Evolutionary conservation across 1,139 yeast species (phyloP).

Genomic region (Yamadazyma triangularis): DNA sequence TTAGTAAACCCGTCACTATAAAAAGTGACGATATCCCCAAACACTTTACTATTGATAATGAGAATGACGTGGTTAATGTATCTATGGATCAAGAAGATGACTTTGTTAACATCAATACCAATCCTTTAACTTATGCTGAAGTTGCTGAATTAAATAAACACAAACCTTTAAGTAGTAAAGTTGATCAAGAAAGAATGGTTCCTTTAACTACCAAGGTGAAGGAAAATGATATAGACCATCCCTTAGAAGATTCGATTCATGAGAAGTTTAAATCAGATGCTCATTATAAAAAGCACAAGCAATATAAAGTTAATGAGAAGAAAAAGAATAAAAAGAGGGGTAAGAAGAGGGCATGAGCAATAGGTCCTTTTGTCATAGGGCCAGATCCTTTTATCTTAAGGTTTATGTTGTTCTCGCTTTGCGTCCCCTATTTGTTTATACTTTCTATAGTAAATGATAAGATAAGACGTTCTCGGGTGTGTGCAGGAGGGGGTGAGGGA

Average conservation of each 20-base stretch:
- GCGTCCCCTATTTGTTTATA: no score
- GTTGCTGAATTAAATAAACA: slow-evolving; percentile 31
- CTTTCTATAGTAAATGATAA: no score
- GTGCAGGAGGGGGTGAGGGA: no score
- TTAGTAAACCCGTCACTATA: slow-evolving; percentile 4
- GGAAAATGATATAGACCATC: no score
- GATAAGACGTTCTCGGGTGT: no score
- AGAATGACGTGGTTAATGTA: slow-evolving; percentile 26
- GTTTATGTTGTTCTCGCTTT: not conserved
- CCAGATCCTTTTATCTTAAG: not conserved
- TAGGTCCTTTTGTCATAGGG: no score
- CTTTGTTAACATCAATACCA: slow-evolving; percentile 34
- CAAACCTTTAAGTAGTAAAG: no score
- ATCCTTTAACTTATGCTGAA: slow-evolving; percentile 41
- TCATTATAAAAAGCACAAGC: slow-evolving; percentile 16
- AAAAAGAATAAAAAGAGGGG: slow-evolving; percentile 6
- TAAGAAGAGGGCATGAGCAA: no score
- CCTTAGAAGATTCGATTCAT: slow-evolving; percentile 8
- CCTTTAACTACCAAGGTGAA: no score
- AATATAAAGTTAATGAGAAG: slow-evolving; percentile 12
- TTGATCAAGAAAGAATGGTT: no score
- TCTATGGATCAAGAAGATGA: slow-evolving; percentile 33
- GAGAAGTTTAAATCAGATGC: slow-evolving; percentile 17
- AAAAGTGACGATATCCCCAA: slow-evolving; percentile 20
- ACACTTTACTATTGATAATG: slow-evolving; percentile 24